Evolutionary conservation across 163 green algal species (phyloP), one percentile per base, ranked within the genome.

Genomic region (Scenedesmus sp.): DNA sequence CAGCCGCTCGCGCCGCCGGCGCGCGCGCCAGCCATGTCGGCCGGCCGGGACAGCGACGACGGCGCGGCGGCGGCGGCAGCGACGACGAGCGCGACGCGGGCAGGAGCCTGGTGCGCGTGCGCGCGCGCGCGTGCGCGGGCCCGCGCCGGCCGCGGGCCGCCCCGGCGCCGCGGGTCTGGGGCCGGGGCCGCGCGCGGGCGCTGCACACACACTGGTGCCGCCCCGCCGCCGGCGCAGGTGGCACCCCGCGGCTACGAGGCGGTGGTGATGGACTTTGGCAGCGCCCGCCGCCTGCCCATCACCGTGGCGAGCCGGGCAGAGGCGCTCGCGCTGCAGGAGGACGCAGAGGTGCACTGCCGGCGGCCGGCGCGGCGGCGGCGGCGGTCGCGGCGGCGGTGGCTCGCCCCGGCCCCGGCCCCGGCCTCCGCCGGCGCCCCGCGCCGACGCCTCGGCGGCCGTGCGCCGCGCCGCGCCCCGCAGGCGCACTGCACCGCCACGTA

Each of bases 231-330:
- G 4, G 6, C 7, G n/a, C 63, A 77, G 51, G 54, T 70, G 10
- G n/a, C n/a, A n/a, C 7, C 18, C 15, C 48, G 60, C 20, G 39
- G 29, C 31, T 86, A 87, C 64, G 71, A 90, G 57, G 89, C 83
- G 24, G 94, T 94, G 42, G 72, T 98, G 10, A 97, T 93, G 84
- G 95, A 98, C 78, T 97, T 98, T 87, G 94, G 95, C 42, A 95
- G 88, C 36, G 84, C 87, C 0, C 66, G 78, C 34, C 63, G 77
- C 4, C 83, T 86, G 2, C 45, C 24, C 0, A 54, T 89, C 1
- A 17, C 78, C 1, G 71, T 98, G 5, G n/a, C 31, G 24, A 92
- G 63, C 31, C 82, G 94, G 11, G 54, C 47, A 28, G 75, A 95
- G 22, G 94, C 94, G 0, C 81, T 97, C 69, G 60, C 71, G 20